phyloP scores from a whole-genome alignment of 305 asterid species.

The Fraxinus dipetala region DNA sequence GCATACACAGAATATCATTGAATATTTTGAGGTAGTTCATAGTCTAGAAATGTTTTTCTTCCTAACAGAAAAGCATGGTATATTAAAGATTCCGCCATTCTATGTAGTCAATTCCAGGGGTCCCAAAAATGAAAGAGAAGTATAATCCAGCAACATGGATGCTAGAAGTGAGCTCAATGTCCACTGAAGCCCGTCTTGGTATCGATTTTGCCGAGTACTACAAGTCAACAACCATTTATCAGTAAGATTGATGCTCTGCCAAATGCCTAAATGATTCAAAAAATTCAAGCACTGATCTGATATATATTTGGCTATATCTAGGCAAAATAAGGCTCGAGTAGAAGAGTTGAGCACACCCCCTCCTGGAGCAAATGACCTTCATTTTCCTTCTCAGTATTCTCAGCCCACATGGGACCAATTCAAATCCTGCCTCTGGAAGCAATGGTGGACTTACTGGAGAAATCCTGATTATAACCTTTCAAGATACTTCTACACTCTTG shows the following conservation, averaged over 20 bases:
- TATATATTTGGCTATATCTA: slow-evolving; percentile 14
- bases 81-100: background rate
- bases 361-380: slow-evolving; percentile 44
- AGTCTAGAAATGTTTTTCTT: background rate
- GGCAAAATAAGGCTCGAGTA: slow-evolving; percentile 54
- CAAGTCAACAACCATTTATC: slow-evolving; percentile 44
- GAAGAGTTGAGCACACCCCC: slow-evolving; percentile 49
- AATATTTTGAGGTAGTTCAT: slow-evolving; percentile 56
- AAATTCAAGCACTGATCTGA: background rate
- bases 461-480: slow-evolving; percentile 69
- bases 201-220: slow-evolving; percentile 63
- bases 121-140: slow-evolving; percentile 44
- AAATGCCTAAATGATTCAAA: background rate
- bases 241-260: slow-evolving; percentile 32
- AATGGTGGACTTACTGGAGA: slow-evolving; percentile 18
- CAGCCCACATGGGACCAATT: slow-evolving; percentile 54
- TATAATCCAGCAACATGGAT: slow-evolving; percentile 76
- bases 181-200: slow-evolving; percentile 51
- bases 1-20: slow-evolving; percentile 39
- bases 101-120: slow-evolving; percentile 47
- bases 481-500: slow-evolving; percentile 58
- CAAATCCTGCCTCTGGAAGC: slow-evolving; percentile 60
- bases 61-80: background rate
- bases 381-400: slow-evolving; percentile 46
- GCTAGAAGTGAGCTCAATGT: slow-evolving; percentile 60